These are phyloP conservation scores for Fomitopsis serialis DNA, from an alignment of 768 basidiomycete species.

Conservation along the genomic window DNA sequence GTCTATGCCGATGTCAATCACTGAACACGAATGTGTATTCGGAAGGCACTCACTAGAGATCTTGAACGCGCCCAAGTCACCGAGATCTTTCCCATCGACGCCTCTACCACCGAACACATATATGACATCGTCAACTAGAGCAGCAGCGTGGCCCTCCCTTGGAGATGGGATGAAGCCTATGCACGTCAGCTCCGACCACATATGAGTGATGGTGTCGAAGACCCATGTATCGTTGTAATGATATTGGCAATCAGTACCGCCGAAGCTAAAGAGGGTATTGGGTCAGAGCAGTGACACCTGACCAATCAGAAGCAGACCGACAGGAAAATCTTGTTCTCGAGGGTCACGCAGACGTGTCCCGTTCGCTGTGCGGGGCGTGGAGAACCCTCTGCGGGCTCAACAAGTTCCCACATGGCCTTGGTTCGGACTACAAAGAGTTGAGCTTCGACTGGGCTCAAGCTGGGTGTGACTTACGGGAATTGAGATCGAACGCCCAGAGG, in stretches of 20 bases:
- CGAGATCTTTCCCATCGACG: constrained; percentile 93
- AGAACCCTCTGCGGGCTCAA: constrained; percentile 48
- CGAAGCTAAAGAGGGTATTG: constrained; percentile 58
- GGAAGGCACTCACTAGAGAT: constrained; percentile 72
- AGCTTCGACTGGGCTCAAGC: background rate
- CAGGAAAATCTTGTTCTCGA: constrained; percentile 81
- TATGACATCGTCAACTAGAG: constrained; percentile 94
- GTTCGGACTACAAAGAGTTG: constrained; percentile 56
- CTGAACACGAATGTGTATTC: background rate
- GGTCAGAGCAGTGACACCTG: background rate
- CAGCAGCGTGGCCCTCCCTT: constrained; percentile 93
- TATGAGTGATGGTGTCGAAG: constrained; percentile 74
- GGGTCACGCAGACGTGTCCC: constrained; percentile 84
- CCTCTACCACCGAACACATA: constrained; percentile 97
- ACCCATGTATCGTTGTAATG: constrained; percentile 99
- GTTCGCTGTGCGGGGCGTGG: constrained; percentile 79
- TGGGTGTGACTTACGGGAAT: constrained; percentile 60
- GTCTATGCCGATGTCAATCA: constrained; percentile 42
- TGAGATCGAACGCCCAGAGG: constrained; percentile 93
- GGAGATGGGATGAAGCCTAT: constrained; percentile 96
- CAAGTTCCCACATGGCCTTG: constrained; percentile 80
- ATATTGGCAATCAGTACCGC: constrained; percentile 96
- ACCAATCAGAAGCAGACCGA: constrained; percentile 32
- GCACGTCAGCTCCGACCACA: constrained; percentile 90
- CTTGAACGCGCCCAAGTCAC: constrained; percentile 95